Conservation (phyloP, 768 basidiomycete genomes). For the Mycena crocata region DNA sequence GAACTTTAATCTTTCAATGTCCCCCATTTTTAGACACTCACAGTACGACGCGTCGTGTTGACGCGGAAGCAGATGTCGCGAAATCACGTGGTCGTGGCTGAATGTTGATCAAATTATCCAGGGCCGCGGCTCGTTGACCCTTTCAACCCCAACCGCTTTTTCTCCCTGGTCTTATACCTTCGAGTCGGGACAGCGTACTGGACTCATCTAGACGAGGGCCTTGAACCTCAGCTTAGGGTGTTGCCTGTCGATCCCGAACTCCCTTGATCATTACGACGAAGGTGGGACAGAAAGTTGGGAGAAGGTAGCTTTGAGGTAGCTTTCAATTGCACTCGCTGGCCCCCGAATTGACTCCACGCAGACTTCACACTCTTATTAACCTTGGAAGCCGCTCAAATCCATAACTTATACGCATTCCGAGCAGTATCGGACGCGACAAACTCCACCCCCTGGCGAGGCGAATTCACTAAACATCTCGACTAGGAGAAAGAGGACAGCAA, state of each 20-base stretch:
- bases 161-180: background rate
- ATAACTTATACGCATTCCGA: background rate
- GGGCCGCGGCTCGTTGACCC: background rate
- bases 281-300: background rate
- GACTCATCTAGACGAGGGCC: background rate
- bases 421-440: conserved; percentile 4
- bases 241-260: conserved; percentile 13
- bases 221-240: background rate
- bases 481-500: background rate
- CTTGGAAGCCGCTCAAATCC: background rate
- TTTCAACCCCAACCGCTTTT: no score
- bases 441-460: conserved; percentile 20
- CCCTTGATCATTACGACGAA: conserved; percentile 2
- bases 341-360: background rate
- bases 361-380: conserved; percentile 18
- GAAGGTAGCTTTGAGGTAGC: background rate
- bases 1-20: no score
- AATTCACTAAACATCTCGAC: background rate
- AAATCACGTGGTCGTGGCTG: background rate
- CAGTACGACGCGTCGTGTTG: no score
- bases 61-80: background rate
- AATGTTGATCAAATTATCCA: background rate
- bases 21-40: no score
- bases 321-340: background rate
- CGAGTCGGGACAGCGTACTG: conserved; percentile 1